Evolutionary conservation across 306 rosid species (phyloP).

Genomic region (Trifolium fragiferum): DNA sequence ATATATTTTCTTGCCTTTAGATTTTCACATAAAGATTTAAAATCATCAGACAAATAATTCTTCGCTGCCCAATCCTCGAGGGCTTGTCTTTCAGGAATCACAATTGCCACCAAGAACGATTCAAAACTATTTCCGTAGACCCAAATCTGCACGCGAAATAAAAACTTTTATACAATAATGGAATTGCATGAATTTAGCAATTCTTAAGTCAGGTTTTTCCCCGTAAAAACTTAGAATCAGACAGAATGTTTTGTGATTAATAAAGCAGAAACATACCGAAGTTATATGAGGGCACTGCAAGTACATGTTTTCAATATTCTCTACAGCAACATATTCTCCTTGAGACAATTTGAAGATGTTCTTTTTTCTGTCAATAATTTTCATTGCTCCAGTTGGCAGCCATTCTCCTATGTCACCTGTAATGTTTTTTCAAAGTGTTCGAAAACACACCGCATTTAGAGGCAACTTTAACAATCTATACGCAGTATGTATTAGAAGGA

Average conservation of each 20-base stretch:
- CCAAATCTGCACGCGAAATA: conserved; percentile 66
- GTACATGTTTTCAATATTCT: conserved; percentile 80
- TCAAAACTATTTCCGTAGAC: conserved; percentile 96
- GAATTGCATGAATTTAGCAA: neutral
- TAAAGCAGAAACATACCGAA: conserved; percentile 60
- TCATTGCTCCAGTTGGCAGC: conserved; percentile 90
- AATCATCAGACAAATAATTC: conserved; percentile 59
- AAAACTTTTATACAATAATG: conserved; percentile 10
- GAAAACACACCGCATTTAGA: conserved; percentile 11
- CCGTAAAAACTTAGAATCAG: neutral
- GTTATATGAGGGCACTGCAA: conserved; percentile 77
- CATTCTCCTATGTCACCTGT: conserved; percentile 98
- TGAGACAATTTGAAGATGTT: conserved; percentile 92
- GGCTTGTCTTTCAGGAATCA: conserved; percentile 74
- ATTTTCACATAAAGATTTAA: conserved; percentile 76
- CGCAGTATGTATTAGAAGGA: neutral
- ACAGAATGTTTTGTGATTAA: conserved; percentile 30
- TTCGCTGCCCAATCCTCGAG: conserved; percentile 81
- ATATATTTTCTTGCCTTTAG: conserved; percentile 68
- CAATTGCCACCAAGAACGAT: conserved; percentile 94
- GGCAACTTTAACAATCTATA: neutral
- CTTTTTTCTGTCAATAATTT: conserved; percentile 88
- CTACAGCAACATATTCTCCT: conserved; percentile 94
- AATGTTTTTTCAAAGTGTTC: conserved; percentile 38
- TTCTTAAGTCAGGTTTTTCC: conserved; percentile 2